Evolutionary conservation across 2,329 filamentous ascomycete species (phyloP), one percentile per base, ranked within the genome.

Genomic region (Spiromastix sp.): DNA sequence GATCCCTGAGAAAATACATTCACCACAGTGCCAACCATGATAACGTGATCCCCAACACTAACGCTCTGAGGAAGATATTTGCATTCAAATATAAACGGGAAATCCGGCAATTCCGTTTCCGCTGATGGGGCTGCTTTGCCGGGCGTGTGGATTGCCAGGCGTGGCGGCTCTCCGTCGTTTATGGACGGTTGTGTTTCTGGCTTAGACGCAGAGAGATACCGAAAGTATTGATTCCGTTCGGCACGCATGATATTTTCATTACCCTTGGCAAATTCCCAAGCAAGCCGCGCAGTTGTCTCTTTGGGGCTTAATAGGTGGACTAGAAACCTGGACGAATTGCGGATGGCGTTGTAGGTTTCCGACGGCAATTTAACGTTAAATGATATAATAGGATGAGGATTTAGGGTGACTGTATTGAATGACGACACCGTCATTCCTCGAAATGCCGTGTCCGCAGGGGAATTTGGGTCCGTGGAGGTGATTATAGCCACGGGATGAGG

Each of bases 311-410:
- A 59, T n/a, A 76, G 52, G 45, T 75, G 68, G 1, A 74, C 61
- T 5, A 63, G 59, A 42, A 79, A 70, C 0, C 57, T 48, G 3
- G 55, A 50, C 1, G 64, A 66, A 13, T 43, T 42, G 27, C 53
- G 46, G 6, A 79, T 69, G 5, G 71, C 71, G 35, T 66, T 60
- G 31, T 73, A 63, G 0, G 73, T 77, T 24, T 67, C 60, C 1
- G 73, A 77, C 2, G 72, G 71, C 2, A 64, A 46, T 34, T 67
- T 68, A 37, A 79, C 63, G 42, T 79, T 79, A 63, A 79, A 79
- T 1, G 71, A 74, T 17, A 79, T 60, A n/a, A 72, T 61, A 0
- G 74, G 71, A 1, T 50, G 43, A 1, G 75, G 74, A 19, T 61
- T 49, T 3, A 79, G 56, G 0, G 71, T 68, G 10, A 79, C 70